phyloP scores from a whole-genome alignment of 192 early-diverging fungal genomes.

The Entophlyctis helioformis region DNA sequence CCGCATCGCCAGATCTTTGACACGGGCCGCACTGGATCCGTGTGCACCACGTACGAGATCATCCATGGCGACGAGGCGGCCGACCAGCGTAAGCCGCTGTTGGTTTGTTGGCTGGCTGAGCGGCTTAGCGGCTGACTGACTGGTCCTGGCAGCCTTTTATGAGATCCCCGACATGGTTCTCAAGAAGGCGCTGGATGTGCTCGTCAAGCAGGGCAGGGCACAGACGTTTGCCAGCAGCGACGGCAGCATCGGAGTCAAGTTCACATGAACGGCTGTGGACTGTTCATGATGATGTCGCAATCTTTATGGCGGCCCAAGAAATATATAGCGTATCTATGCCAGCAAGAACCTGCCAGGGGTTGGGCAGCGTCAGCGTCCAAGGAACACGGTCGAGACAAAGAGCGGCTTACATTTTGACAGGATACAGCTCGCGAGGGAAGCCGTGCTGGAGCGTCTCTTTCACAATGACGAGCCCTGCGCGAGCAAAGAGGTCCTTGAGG shows the following conservation, averaged over 20 bases:
- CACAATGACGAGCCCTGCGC: conserved; percentile 20
- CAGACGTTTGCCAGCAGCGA: conserved; percentile 61
- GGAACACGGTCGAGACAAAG: no score
- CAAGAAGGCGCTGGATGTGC: conserved; percentile 62
- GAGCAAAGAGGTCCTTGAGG: conserved; percentile 16
- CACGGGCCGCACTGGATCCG: conserved; percentile 60
- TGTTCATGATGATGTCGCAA: no score
- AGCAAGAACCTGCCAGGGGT: no score
- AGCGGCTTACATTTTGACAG: conserved; percentile 27
- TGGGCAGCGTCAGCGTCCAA: no score
- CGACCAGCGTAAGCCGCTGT: conserved; percentile 44
- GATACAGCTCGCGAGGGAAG: conserved; percentile 20
- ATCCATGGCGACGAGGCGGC: conserved; percentile 70
- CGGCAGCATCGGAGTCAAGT: conserved; percentile 74
- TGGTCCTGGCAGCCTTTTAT: conserved; percentile 57
- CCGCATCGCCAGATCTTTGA: conserved; percentile 41
- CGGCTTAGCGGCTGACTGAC: background rate
- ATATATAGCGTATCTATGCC: no score
- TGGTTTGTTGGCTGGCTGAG: background rate
- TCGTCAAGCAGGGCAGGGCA: conserved; percentile 72
- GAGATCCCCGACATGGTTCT: conserved; percentile 58
- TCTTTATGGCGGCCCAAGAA: no score
- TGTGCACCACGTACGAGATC: conserved; percentile 83
- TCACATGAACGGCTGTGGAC: conserved; percentile 43
- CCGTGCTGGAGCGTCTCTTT: conserved; percentile 21